phyloP scores from a whole-genome alignment of 768 basidiomycete species.

The Boletus reticulatus region DNA sequence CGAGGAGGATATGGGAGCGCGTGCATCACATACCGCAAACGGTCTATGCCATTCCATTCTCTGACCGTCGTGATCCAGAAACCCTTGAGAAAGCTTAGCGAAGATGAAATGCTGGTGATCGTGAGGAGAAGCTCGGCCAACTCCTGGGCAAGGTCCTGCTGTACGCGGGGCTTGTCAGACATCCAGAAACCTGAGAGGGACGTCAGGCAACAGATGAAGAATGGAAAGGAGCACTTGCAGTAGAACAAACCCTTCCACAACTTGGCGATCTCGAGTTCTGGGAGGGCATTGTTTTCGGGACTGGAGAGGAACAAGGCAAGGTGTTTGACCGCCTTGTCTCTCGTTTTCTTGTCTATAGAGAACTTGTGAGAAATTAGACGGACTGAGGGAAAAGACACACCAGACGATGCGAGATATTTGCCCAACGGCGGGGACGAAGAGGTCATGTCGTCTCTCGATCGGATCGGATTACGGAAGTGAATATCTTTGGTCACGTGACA shows the following conservation, averaged over 20 bases:
- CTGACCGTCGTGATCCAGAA: slow-evolving; percentile 91
- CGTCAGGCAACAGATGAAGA: background rate
- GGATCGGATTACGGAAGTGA: slow-evolving; percentile 21
- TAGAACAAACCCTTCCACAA: slow-evolving; percentile 99
- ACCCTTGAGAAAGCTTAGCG: slow-evolving; percentile 76
- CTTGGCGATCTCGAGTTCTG: slow-evolving; percentile 81
- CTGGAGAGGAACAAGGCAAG: slow-evolving; percentile 79
- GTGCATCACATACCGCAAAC: slow-evolving; percentile 61
- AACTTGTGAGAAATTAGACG: background rate
- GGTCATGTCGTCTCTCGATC: slow-evolving; percentile 30
- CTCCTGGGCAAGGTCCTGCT: slow-evolving; percentile 86
- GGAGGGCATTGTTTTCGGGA: slow-evolving; percentile 51
- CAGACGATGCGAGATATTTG: slow-evolving; percentile 91
- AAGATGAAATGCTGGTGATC: slow-evolving; percentile 54
- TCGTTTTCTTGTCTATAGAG: slow-evolving; percentile 76
- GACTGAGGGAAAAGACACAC: slow-evolving; percentile 39
- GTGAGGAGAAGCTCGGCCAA: slow-evolving; percentile 78
- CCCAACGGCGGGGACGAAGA: slow-evolving; percentile 60
- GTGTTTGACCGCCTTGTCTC: slow-evolving; percentile 87
- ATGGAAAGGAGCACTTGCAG: slow-evolving; percentile 48
- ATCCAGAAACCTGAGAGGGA: slow-evolving; percentile 87
- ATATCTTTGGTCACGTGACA: slow-evolving; percentile 5
- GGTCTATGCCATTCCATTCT: slow-evolving; percentile 94
- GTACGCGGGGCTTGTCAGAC: slow-evolving; percentile 97
- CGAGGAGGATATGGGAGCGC: background rate